Percentiles rank a stretch among this genome's conserved stretches.
phyloP scores from a whole-genome alignment of 768 basidiomycete species.

The Candolleomyces efflorescens region DNA sequence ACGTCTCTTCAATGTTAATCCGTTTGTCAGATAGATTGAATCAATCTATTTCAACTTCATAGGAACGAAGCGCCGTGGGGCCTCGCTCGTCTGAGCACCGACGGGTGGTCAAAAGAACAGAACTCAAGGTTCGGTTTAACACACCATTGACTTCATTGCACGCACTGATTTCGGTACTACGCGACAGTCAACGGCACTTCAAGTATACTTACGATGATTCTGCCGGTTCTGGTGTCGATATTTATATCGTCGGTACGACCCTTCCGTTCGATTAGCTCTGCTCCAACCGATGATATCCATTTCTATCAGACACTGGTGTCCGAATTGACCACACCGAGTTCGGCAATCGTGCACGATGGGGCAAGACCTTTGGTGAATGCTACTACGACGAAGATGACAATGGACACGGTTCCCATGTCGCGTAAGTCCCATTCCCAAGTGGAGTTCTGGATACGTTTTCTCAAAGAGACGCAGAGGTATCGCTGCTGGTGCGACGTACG shows the following conservation, averaged over 20 bases:
- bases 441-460: not conserved
- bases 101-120: constrained; percentile 11
- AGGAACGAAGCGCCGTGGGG: constrained; percentile 32
- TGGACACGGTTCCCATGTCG: constrained; percentile 36
- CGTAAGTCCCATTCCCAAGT: constrained; percentile 13
- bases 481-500: constrained; percentile 20
- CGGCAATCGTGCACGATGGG: no score
- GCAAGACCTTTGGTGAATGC: no score
- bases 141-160: not conserved
- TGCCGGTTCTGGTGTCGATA: constrained; percentile 28
- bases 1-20: not conserved
- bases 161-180: not conserved
- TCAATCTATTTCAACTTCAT: not conserved
- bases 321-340: no score
- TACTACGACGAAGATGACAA: constrained; percentile 6
- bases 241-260: constrained; percentile 32
- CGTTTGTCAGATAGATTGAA: no score
- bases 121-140: not conserved
- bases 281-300: constrained; percentile 14
- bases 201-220: constrained; percentile 17
- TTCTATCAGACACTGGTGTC: not conserved
- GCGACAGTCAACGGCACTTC: constrained; percentile 13
- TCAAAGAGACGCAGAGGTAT: constrained; percentile 13
- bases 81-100: constrained; percentile 21
- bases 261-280: not conserved